phyloP scores from a whole-genome alignment of 306 rosid species.

The Cicer yamashitae region DNA sequence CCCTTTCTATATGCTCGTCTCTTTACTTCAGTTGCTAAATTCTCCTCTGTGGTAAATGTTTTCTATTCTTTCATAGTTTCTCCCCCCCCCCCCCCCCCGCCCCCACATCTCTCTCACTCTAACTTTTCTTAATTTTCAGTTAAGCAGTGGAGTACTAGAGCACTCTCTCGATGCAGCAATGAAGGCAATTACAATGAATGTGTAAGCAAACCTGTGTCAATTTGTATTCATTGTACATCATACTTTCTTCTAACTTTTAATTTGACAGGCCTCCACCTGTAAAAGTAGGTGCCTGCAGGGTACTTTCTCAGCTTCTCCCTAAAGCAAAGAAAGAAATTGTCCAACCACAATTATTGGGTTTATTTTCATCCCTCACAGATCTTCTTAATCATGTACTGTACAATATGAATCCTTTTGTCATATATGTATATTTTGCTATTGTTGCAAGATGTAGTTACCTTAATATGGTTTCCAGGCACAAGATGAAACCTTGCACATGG shows the following conservation, averaged over 20 bases:
- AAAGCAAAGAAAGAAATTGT: slow-evolving; percentile 69
- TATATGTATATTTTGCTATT: slow-evolving; percentile 31
- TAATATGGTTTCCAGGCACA: slow-evolving; percentile 72
- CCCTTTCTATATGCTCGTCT: slow-evolving; percentile 93
- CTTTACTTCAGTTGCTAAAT: slow-evolving; percentile 76
- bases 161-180: slow-evolving; percentile 74
- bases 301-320: slow-evolving; percentile 86
- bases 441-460: slow-evolving; percentile 42
- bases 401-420: slow-evolving; percentile 30
- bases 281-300: slow-evolving; percentile 93
- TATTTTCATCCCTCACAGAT: slow-evolving; percentile 79
- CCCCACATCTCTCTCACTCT: slow-evolving; percentile 31
- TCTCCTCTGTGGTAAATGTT: slow-evolving; percentile 81
- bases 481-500: slow-evolving; percentile 88
- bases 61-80: neutral
- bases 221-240: slow-evolving; percentile 35
- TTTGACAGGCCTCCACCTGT: slow-evolving; percentile 84
- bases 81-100: slow-evolving; percentile 3
- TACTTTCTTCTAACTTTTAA: slow-evolving; percentile 33
- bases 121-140: slow-evolving; percentile 53
- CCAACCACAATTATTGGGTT: slow-evolving; percentile 70
- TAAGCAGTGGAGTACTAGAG: slow-evolving; percentile 65
- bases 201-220: slow-evolving; percentile 57
- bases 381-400: slow-evolving; percentile 78
- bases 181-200: slow-evolving; percentile 78